These are phyloP conservation scores for Tolypocladium cylindrosporum DNA, from an alignment of 2,329 filamentous ascomycete species.

Conservation along the genomic window DNA sequence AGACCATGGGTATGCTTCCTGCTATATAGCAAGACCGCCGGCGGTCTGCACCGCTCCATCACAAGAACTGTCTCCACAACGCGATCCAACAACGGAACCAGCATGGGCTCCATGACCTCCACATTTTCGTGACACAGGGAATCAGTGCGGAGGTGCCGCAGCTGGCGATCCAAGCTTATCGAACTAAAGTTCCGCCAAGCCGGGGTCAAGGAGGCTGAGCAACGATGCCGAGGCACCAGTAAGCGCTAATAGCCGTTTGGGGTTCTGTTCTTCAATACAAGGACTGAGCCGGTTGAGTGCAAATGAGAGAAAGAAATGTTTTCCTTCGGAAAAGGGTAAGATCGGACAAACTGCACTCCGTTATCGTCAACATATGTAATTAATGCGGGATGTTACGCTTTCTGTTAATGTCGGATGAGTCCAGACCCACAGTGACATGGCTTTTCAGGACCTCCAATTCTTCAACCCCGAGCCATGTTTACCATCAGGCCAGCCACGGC, in stretches of 20 bases:
- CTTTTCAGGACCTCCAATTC: background rate
- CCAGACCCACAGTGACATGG: background rate
- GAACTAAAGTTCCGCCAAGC: background rate
- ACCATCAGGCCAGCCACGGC: slow-evolving; percentile 2
- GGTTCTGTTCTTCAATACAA: background rate
- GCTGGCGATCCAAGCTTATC: background rate
- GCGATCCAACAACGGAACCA: background rate
- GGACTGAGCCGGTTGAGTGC: background rate
- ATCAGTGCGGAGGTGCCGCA: background rate
- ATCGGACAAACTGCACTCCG: background rate
- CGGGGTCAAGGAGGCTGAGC: background rate
- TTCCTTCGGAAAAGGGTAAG: background rate
- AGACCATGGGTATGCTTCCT: too few species aligned
- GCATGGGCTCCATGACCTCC: background rate
- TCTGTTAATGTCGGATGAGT: background rate
- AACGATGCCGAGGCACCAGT: background rate
- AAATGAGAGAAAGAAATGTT: background rate
- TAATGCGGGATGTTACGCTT: background rate
- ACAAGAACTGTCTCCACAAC: background rate
- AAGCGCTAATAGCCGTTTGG: background rate
- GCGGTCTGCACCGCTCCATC: too few species aligned
- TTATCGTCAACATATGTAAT: background rate
- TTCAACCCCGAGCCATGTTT: background rate
- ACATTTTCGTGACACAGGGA: background rate
- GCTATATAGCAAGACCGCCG: too few species aligned